phyloP scores from a whole-genome alignment of 441 rosid genomes.

The Populus hybrid region DNA sequence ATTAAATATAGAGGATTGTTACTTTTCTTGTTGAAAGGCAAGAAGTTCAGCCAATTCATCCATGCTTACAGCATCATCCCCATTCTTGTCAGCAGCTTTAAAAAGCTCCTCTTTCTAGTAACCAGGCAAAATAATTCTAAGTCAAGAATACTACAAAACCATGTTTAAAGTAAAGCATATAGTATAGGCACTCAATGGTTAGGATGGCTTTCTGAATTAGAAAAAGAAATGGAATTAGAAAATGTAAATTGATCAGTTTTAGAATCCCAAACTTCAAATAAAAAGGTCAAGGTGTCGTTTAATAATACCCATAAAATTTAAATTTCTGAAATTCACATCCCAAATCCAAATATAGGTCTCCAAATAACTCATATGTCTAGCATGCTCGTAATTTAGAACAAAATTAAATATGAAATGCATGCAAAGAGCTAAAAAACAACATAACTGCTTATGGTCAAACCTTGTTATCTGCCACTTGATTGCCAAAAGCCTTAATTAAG shows the following conservation, averaged over 20 bases:
- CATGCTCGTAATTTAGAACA: background rate
- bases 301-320: background rate
- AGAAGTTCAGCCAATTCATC: conserved; percentile 92
- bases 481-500: conserved; percentile 82
- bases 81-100: conserved; percentile 76
- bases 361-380: background rate
- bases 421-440: background rate
- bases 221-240: background rate
- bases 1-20: conserved; percentile 26
- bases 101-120: conserved; percentile 86
- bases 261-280: conserved; percentile 7
- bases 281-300: background rate
- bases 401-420: background rate
- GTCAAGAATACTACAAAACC: conserved; percentile 2
- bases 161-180: background rate
- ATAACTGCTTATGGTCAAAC: conserved; percentile 30
- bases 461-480: conserved; percentile 71
- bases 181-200: background rate
- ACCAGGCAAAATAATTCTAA: conserved; percentile 32
- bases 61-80: conserved; percentile 82
- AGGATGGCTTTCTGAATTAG: background rate
- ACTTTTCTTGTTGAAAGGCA: conserved; percentile 87
- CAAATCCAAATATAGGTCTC: background rate
- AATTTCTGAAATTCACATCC: background rate
- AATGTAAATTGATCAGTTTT: background rate